Evolutionary conservation across 768 basidiomycete species (phyloP).

Genomic region (Psilocybe subaeruginosa): DNA sequence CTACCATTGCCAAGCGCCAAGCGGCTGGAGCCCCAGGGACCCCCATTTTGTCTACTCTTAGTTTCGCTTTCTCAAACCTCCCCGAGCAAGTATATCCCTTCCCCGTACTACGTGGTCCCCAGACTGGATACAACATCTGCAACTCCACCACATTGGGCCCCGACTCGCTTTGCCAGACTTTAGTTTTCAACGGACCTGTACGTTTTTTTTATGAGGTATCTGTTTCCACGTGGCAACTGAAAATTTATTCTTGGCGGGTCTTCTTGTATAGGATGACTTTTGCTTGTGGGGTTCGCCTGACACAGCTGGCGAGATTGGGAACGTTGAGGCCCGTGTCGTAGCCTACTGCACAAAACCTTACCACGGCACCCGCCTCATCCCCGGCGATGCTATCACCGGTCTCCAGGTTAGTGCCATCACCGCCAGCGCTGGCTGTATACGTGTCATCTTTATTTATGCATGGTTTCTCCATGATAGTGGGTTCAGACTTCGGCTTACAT

Average conservation of each 20-base stretch:
- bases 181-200: constrained; percentile 56
- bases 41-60: constrained; percentile 20
- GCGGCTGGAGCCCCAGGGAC: constrained; percentile 17
- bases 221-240: background rate
- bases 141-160: constrained; percentile 69
- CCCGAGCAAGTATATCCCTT: constrained; percentile 22
- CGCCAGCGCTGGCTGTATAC: constrained; percentile 54
- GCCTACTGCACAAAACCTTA: constrained; percentile 73
- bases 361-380: constrained; percentile 72
- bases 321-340: constrained; percentile 69
- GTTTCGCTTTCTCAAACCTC: constrained; percentile 17
- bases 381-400: constrained; percentile 60
- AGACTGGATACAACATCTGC: constrained; percentile 69
- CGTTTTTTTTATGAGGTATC: constrained; percentile 6
- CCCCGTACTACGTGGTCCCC: constrained; percentile 38
- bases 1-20: constrained; percentile 17
- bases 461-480: constrained; percentile 32
- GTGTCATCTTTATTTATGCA: background rate
- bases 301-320: constrained; percentile 55
- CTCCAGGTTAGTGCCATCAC: constrained; percentile 46
- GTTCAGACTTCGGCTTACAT: constrained; percentile 21
- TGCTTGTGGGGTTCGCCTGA: constrained; percentile 63
- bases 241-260: background rate
- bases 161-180: constrained; percentile 64
- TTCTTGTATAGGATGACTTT: constrained; percentile 47